Evolutionary conservation across 2,329 filamentous ascomycete species (phyloP).

Genomic region (Eurotiales sp.): DNA sequence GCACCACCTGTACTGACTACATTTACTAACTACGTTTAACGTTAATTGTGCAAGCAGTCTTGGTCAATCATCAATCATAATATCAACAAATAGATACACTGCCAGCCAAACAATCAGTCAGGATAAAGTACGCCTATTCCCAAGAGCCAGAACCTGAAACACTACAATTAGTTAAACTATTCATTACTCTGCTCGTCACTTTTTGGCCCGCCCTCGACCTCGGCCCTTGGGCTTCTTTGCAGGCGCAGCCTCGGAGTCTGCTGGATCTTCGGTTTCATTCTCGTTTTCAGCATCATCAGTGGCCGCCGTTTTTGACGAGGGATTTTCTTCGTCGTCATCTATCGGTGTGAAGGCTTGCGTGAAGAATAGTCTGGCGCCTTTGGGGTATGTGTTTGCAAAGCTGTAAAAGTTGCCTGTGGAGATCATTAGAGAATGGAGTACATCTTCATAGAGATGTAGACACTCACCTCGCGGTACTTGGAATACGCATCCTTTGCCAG

Average conservation of each 20-base stretch:
- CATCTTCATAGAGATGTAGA: background rate
- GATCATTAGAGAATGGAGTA: background rate
- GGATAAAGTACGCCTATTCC: background rate
- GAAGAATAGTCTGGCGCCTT: conserved; percentile 80
- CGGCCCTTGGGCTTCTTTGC: background rate
- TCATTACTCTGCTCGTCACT: background rate
- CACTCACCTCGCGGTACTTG: conserved; percentile 82
- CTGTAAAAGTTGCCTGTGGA: conserved; percentile 77
- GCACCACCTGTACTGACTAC: no score
- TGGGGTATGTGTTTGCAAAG: conserved; percentile 74
- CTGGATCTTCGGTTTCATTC: background rate
- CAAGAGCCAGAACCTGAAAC: no score
- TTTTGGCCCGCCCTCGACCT: background rate
- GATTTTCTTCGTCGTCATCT: conserved; percentile 28
- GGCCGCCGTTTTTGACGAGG: conserved; percentile 17
- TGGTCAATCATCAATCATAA: no score
- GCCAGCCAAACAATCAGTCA: no score
- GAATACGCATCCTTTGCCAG: conserved; percentile 84
- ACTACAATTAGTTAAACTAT: no score
- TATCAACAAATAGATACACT: no score
- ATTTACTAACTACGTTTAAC: no score
- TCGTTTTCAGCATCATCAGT: conserved; percentile 18
- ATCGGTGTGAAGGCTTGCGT: conserved; percentile 72
- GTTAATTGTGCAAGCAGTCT: no score
- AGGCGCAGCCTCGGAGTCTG: background rate